Base-by-base conservation (phyloP, 1,139 yeast species). In the Hyphopichia burtonii region DNA sequence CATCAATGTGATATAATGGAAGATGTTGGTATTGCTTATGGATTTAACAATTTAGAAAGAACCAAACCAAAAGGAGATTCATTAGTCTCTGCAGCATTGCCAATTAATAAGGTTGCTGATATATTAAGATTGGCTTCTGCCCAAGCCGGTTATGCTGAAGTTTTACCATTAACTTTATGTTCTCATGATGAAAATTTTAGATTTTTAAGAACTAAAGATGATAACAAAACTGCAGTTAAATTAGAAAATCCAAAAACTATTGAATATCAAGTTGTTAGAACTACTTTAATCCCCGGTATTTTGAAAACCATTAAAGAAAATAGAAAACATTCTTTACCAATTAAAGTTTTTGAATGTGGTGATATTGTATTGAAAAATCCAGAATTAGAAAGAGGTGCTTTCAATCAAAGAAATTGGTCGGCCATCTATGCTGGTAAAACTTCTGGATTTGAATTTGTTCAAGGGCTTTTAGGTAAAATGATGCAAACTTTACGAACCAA, bases 1-100 rank as follows among this genome's bases (percentile, higher is more conserved):
- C 99, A 94, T 66, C 96, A 90, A 65, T 93, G 99, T 76, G 99
- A 94, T 67, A 86, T 94, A 53, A 87, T 94, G 96, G 99, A 94
- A 68, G 99, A 94, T 65, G 96, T 91, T 38, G 99, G 97, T 41
- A 86, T 94, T 61, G 96, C 90, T 30, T 94, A 90, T 62, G 99
- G 99, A 45, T 94, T 85, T 75, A 87, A 91, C 68, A 89, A 88
- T 63, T 77, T 94, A 59, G 77, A 77, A 49, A 88, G 84, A 67
- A 83, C 96, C 43, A 86, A 86, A 62, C 94, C 96, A 46, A 73
- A 82, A 52, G 76, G 91, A 44, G 85, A 87, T 37, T 82, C 91
- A 40, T 80, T 90, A 44, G 85, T 88, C 50, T 96, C 96, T 15
- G 76, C 86, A 44, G 90, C 98, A 39, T 79, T 91, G 61, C 96